These are phyloP conservation scores for Cenchrus fungigraminus DNA, from an alignment of 176 grass and related monocot genomes.

Conservation along the genomic window DNA sequence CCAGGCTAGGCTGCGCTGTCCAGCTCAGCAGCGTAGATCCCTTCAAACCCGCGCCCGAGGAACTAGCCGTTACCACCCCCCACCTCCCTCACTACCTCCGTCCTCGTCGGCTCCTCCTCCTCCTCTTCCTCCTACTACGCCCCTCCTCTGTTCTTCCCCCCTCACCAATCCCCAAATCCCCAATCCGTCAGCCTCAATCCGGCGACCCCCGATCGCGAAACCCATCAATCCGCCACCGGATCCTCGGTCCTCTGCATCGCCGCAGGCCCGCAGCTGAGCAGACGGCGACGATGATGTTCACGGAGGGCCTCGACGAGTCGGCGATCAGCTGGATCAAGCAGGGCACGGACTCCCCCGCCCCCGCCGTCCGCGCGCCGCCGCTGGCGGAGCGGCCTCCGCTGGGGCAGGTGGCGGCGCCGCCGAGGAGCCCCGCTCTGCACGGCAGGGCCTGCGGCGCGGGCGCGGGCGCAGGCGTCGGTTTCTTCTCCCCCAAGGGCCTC, in stretches of 20 bases:
- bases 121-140: background rate
- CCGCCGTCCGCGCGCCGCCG: constrained; percentile 23
- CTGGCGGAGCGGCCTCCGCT: constrained; percentile 53
- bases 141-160: background rate
- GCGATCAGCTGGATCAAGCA: constrained; percentile 95
- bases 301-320: constrained; percentile 90
- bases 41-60: constrained; percentile 42
- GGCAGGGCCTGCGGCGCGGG: background rate
- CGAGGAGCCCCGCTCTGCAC: constrained; percentile 39
- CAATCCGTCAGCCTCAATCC: background rate
- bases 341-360: constrained; percentile 35
- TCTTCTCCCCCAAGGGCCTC: constrained; percentile 64
- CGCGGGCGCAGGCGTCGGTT: background rate
- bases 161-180: constrained; percentile 31
- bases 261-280: background rate
- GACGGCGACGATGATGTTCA: constrained; percentile 69
- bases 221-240: background rate
- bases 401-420: constrained; percentile 29
- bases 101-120: background rate
- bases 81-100: constrained; percentile 31
- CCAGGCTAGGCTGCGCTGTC: background rate
- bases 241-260: background rate
- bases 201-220: background rate
- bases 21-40: constrained; percentile 38
- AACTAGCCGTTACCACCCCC: constrained; percentile 69